phyloP scores from a whole-genome alignment of 2,329 filamentous ascomycete species.

The Aspergillus terreus region DNA sequence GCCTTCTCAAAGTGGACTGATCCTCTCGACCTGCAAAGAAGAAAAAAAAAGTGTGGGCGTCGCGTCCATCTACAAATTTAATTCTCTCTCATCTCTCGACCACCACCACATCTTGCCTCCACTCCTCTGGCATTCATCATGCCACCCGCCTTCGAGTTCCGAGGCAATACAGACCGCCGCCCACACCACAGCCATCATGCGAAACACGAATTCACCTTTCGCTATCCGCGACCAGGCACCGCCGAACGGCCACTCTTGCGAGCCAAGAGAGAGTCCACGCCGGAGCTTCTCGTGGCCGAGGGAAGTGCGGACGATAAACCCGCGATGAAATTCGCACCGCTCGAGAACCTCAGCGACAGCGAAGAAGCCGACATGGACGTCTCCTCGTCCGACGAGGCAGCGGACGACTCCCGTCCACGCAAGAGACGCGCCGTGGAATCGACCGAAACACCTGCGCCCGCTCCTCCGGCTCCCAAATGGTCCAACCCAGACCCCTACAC shows the following conservation, averaged over 20 bases:
- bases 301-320: constrained; percentile 24
- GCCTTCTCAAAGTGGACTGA: constrained; percentile 6
- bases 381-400: constrained; percentile 34
- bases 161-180: constrained; percentile 27
- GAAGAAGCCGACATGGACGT: constrained; percentile 46
- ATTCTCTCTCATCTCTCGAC: not conserved
- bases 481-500: constrained; percentile 96
- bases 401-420: constrained; percentile 30
- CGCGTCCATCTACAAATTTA: not conserved
- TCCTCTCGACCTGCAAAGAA: not conserved
- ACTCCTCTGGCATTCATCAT: constrained; percentile 4
- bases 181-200: constrained; percentile 15
- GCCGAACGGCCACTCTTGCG: constrained; percentile 37
- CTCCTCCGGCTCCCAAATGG: constrained; percentile 65
- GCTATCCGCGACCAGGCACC: constrained; percentile 32
- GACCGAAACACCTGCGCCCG: constrained; percentile 20
- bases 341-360: constrained; percentile 42
- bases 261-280: constrained; percentile 31
- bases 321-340: constrained; percentile 31
- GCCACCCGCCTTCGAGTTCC: constrained; percentile 31
- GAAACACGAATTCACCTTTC: constrained; percentile 39
- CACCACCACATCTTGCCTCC: not conserved
- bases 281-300: constrained; percentile 29
- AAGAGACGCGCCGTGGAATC: constrained; percentile 34
- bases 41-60: not conserved